A percentile compares a stretch with the other conserved stretches of the same genome.
phyloP scores from a whole-genome alignment of 306 rosid genomes.

The Castanea mollissima region DNA sequence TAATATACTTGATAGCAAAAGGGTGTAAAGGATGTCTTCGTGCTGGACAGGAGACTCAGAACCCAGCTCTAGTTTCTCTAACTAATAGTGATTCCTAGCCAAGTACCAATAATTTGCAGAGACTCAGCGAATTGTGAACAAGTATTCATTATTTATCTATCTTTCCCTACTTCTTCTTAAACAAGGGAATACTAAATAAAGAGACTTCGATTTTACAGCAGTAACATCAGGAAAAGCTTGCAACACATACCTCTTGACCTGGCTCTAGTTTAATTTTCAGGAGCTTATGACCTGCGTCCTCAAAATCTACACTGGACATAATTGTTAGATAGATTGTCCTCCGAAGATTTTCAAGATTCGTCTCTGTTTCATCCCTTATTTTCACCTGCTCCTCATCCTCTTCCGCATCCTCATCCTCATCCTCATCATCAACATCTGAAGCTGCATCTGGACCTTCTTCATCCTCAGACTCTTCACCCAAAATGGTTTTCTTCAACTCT shows the following conservation, averaged over 20 bases:
- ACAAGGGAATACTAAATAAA: not conserved
- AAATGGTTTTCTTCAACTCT: constrained; percentile 67
- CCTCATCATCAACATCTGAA: constrained; percentile 39
- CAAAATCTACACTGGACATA: constrained; percentile 96
- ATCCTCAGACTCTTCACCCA: constrained; percentile 70
- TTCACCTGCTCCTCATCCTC: constrained; percentile 70
- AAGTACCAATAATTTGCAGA: not conserved
- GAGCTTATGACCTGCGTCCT: constrained; percentile 98
- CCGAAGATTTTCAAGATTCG: constrained; percentile 84
- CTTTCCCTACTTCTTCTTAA: not conserved
- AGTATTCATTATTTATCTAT: not conserved
- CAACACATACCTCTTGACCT: constrained; percentile 81
- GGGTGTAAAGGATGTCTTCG: not conserved
- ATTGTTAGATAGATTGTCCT: constrained; percentile 90
- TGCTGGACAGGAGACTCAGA: not conserved
- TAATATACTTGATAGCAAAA: not conserved
- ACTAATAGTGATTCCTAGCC: not conserved
- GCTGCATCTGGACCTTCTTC: constrained; percentile 67
- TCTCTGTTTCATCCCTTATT: constrained; percentile 88
- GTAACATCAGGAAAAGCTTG: not conserved
- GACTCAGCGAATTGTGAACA: not conserved
- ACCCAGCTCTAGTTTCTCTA: not conserved
- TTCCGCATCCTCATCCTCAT: constrained; percentile 48
- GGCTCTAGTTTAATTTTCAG: constrained; percentile 94
- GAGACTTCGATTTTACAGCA: constrained; percentile 13